Conservation (phyloP, 306 rosid genomes). For the Delonix regia region DNA sequence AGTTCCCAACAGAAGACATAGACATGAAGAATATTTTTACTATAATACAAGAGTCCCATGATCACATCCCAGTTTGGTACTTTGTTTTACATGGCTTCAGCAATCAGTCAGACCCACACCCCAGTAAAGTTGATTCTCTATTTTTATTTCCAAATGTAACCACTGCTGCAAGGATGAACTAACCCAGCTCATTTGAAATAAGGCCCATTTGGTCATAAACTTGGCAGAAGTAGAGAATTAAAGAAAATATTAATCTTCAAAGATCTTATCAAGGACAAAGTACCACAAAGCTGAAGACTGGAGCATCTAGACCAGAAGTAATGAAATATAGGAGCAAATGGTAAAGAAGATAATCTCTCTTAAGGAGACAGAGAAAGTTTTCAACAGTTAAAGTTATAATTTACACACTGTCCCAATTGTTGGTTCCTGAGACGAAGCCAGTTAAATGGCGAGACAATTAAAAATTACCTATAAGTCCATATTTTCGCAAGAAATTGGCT, state of each 20-base stretch:
- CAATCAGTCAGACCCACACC: background rate
- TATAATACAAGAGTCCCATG: background rate
- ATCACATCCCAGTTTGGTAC: background rate
- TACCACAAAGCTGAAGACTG: background rate
- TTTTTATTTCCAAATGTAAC: background rate
- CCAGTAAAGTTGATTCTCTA: background rate
- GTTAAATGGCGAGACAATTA: slow-evolving; percentile 20
- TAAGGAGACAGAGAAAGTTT: background rate
- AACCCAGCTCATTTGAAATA: background rate
- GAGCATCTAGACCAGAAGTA: slow-evolving; percentile 4
- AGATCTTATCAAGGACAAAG: background rate
- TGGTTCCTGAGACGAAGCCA: slow-evolving; percentile 15
- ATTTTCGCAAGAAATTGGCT: slow-evolving; percentile 84
- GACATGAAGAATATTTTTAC: slow-evolving; percentile 13
- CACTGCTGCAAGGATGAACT: background rate
- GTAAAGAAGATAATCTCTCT: background rate
- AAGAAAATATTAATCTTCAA: background rate
- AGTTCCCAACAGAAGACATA: slow-evolving; percentile 24
- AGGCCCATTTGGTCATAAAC: slow-evolving; percentile 5
- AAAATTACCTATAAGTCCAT: slow-evolving; percentile 70
- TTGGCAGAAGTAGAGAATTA: background rate
- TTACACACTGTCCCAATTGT: slow-evolving; percentile 16
- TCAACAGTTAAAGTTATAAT: background rate
- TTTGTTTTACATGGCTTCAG: background rate
- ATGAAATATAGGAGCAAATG: background rate